phyloP scores from a whole-genome alignment of 2,329 filamentous ascomycete species.

The Thielaviopsis cerberus region DNA sequence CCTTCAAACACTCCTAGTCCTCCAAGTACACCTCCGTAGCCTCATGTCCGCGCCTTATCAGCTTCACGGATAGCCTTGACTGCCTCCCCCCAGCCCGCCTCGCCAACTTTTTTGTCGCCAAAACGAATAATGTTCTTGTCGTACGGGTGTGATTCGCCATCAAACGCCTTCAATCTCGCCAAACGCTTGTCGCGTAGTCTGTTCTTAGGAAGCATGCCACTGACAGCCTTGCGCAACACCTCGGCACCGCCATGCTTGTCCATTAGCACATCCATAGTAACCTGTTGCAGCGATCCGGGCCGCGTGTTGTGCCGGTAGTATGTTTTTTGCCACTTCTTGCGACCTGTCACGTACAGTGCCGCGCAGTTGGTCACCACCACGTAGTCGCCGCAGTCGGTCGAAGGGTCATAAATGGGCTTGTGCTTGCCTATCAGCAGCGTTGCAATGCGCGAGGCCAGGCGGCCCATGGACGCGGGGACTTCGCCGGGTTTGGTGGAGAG shows the following conservation, averaged over 20 bases:
- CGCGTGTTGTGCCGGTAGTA: slow-evolving; percentile 92
- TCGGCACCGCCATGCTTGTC: slow-evolving; percentile 85
- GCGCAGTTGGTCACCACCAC: slow-evolving; percentile 85
- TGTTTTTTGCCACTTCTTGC: slow-evolving; percentile 81
- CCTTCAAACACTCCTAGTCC: no score
- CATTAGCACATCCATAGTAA: slow-evolving; percentile 92
- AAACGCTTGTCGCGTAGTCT: slow-evolving; percentile 71
- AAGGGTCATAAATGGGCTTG: slow-evolving; percentile 94
- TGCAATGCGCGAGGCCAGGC: slow-evolving; percentile 74
- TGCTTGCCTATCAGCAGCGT: slow-evolving; percentile 91
- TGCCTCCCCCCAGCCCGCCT: slow-evolving; percentile 33
- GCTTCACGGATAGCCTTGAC: slow-evolving; percentile 31
- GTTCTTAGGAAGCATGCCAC: slow-evolving; percentile 97
- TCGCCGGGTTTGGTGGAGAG: slow-evolving; percentile 38
- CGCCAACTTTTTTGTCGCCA: slow-evolving; percentile 37
- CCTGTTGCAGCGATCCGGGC: slow-evolving; percentile 66
- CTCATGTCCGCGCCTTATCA: slow-evolving; percentile 32
- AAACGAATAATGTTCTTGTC: slow-evolving; percentile 69
- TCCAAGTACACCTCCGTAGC: neutral
- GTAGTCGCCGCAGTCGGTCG: slow-evolving; percentile 97
- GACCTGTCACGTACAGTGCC: slow-evolving; percentile 71
- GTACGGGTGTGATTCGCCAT: slow-evolving; percentile 82
- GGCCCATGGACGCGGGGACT: slow-evolving; percentile 65
- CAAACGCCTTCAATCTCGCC: slow-evolving; percentile 83
- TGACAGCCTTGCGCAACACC: slow-evolving; percentile 76